Conservation (phyloP, 2,329 filamentous ascomycete species). For the Cladosporium sp. region DNA sequence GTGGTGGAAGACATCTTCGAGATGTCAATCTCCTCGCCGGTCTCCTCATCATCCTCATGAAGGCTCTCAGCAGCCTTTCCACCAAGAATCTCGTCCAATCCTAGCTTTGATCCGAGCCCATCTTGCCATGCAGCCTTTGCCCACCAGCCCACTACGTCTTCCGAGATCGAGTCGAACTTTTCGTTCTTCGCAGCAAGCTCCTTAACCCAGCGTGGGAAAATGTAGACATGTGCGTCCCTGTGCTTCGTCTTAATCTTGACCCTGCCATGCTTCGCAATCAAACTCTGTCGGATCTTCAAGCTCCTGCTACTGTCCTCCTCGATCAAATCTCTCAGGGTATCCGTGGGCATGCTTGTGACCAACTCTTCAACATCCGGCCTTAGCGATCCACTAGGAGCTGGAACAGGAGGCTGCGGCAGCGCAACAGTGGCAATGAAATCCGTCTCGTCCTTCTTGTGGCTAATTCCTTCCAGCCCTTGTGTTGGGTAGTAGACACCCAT, state of each 20-base stretch:
- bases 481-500: constrained; percentile 91
- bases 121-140: constrained; percentile 91
- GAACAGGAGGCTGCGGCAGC: constrained; percentile 59
- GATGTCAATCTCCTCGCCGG: constrained; percentile 59
- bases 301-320: constrained; percentile 71
- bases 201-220: constrained; percentile 89
- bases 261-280: constrained; percentile 71
- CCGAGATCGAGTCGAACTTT: constrained; percentile 80
- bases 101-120: constrained; percentile 76
- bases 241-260: constrained; percentile 81
- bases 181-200: constrained; percentile 80
- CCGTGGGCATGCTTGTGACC: constrained; percentile 84
- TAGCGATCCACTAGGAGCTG: constrained; percentile 65
- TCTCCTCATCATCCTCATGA: constrained; percentile 33
- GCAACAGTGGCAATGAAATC: constrained; percentile 85
- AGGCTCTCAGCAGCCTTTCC: constrained; percentile 37
- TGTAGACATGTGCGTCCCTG: constrained; percentile 90
- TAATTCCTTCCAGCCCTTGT: constrained; percentile 64
- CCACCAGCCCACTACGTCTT: constrained; percentile 94
- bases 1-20: constrained; percentile 25
- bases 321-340: constrained; percentile 80
- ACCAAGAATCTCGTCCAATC: constrained; percentile 67
- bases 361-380: constrained; percentile 72
- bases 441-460: constrained; percentile 86
- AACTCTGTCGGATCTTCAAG: constrained; percentile 72